Evolutionary conservation across 75 land plant genomes (phyloP), one percentile per base, ranked within the genome.

Genomic region (Sequoiadendron giganteum): DNA sequence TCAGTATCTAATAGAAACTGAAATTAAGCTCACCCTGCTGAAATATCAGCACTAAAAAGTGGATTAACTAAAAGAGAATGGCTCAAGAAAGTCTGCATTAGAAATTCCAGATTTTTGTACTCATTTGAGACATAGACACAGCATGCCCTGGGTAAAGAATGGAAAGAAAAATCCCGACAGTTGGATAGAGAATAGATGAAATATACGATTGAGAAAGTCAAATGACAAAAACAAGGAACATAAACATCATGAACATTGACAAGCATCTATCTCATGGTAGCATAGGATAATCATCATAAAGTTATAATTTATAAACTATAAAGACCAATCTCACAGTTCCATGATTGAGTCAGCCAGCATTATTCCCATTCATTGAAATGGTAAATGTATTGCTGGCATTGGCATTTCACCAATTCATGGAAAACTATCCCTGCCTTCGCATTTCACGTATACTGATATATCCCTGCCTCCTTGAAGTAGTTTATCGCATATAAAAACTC

Each of bases 11-110:
- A 13, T 39, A 16, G 40, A 79, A 40, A 79, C 82, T 79, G 82
- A 38, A 76, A 34, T 14, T 73, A 10, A 10, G 34, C 13, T 73
- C 3, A 13, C 76, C 77, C 34, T 30, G 0, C 77, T 34, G 34
- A 39, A 78, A 78, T 78, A 1, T 79, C 25, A 40, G 45, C 82
- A 39, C 45, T 40, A 21, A 38, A 78, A 78, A 78, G 81, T 16
- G 19, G 7, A 39, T 78, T 42, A 19, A 9, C 45, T 19, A 40
- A 21, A 40, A 79, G 43, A 79, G 16, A 18, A 42, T 19, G 10
- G 82, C 82, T 79, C 16, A 79, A 79, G 70, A 40, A 19, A 79
- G 82, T 79, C 45, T 19, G 25, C 82, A 79, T 40, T 42, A 79
- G 82, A 40, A 42, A 79, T 79, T 45, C 43, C 82, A 30, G 28